Percentiles rank a stretch among this genome's conserved stretches.
These are phyloP conservation scores for Penicillium bovifimosum DNA, from an alignment of 495 filamentous ascomycete species.

Conservation along the genomic window DNA sequence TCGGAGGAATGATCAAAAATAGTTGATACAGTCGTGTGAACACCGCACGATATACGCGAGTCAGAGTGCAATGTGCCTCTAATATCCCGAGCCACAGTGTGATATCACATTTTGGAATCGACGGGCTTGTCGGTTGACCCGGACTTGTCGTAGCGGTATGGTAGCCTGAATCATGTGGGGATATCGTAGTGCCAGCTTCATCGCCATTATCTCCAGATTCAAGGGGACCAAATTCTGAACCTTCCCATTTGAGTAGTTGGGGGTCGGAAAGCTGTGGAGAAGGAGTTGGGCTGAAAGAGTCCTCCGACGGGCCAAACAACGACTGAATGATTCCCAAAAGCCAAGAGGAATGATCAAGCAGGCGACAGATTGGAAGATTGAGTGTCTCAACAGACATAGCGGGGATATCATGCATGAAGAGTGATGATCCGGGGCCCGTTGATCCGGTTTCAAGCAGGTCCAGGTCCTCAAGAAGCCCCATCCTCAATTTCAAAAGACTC, in stretches of 20 bases:
- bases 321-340: slow-evolving; percentile 14
- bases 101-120: background rate
- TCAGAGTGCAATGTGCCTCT: slow-evolving; percentile 15
- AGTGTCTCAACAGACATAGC: slow-evolving; percentile 1
- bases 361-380: slow-evolving; percentile 17
- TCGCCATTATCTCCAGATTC: background rate
- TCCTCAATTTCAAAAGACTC: slow-evolving; percentile 10
- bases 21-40: slow-evolving; percentile 19
- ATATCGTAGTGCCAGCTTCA: background rate
- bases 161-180: slow-evolving; percentile 12
- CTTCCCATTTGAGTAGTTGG: background rate
- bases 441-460: slow-evolving; percentile 8
- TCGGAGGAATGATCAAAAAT: slow-evolving; percentile 14
- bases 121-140: background rate
- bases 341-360: slow-evolving; percentile 15
- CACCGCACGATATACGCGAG: slow-evolving; percentile 13
- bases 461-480: slow-evolving; percentile 18
- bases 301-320: background rate
- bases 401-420: background rate
- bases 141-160: background rate
- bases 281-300: no score
- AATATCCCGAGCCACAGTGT: slow-evolving; percentile 10
- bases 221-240: background rate
- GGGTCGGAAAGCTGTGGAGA: background rate
- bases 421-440: background rate